Conservation (phyloP, 2,329 filamentous ascomycete genomes). For the Alternaria sp. region DNA sequence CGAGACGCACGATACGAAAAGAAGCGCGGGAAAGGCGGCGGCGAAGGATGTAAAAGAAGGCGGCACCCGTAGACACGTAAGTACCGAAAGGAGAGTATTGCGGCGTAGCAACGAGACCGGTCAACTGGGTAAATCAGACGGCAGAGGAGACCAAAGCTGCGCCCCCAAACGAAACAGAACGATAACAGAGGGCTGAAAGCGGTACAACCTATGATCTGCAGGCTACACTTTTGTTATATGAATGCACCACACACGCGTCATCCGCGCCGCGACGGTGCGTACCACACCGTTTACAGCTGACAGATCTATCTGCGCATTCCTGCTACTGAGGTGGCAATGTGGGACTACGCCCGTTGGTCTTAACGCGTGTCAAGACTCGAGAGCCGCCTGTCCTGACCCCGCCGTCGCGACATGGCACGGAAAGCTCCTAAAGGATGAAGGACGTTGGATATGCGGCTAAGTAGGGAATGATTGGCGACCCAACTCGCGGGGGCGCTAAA, state of each 20-base stretch:
- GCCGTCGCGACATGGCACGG: slow-evolving; percentile 27
- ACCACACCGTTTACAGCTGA: slow-evolving; percentile 8
- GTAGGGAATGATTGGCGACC: slow-evolving; percentile 14
- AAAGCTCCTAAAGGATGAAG: slow-evolving; percentile 13
- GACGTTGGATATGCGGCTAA: slow-evolving; percentile 11
- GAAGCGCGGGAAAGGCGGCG: slow-evolving; percentile 13
- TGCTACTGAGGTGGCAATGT: slow-evolving; percentile 22
- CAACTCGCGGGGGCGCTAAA: slow-evolving; percentile 22
- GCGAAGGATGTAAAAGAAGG: slow-evolving; percentile 17
- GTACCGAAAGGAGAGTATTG: slow-evolving; percentile 11
- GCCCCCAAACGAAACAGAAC: slow-evolving; percentile 25
- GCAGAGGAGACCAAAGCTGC: slow-evolving; percentile 24
- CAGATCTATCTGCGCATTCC: slow-evolving; percentile 6
- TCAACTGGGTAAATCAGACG: slow-evolving; percentile 24
- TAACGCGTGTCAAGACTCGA: slow-evolving; percentile 23
- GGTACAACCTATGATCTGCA: slow-evolving; percentile 42
- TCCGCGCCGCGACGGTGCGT: slow-evolving; percentile 31
- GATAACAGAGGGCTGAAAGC: slow-evolving; percentile 30
- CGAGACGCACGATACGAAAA: slow-evolving; percentile 10
- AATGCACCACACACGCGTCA: slow-evolving; percentile 32
- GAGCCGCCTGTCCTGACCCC: slow-evolving; percentile 17
- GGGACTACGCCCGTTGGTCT: slow-evolving; percentile 19
- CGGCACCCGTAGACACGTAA: slow-evolving; percentile 8
- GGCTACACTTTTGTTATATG: slow-evolving; percentile 41
- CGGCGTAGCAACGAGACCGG: slow-evolving; percentile 22